phyloP scores from a whole-genome alignment of 495 filamentous ascomycete genomes.

The Penicillium parvum region DNA sequence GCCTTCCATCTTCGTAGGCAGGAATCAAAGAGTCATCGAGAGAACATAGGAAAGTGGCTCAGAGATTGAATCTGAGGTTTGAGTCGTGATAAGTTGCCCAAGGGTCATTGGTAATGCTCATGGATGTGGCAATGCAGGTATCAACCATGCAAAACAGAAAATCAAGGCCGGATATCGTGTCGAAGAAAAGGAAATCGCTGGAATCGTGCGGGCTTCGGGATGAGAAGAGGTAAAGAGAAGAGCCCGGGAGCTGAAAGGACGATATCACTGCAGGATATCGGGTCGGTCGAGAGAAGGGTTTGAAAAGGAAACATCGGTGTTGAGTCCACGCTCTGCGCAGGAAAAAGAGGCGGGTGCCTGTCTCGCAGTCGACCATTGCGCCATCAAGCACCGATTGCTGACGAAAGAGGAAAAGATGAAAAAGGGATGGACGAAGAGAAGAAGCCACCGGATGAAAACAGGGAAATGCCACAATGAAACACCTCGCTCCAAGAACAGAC shows the following conservation, averaged over 20 bases:
- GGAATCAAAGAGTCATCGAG: conserved; percentile 18
- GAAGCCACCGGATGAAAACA: conserved; percentile 1
- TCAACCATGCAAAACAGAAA: conserved; percentile 3
- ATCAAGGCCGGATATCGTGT: conserved; percentile 9
- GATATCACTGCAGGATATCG: conserved; percentile 23
- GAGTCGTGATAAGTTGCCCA: conserved; percentile 16
- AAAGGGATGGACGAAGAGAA: conserved; percentile 1
- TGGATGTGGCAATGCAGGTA: conserved; percentile 5
- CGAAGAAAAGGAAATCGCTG: conserved; percentile 16
- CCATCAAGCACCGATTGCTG: not conserved
- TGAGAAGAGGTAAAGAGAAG: conserved; percentile 1
- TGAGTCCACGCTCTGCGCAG: conserved; percentile 11
- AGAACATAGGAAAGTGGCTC: conserved; percentile 31
- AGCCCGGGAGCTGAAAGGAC: conserved; percentile 14
- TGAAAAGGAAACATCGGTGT: conserved; percentile 1
- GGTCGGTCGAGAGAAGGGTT: conserved; percentile 6
- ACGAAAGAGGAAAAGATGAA: conserved; percentile 2
- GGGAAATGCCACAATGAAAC: conserved; percentile 21
- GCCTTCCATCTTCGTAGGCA: conserved; percentile 28
- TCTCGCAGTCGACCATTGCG: conserved; percentile 9
- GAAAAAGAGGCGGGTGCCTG: not conserved
- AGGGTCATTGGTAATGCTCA: conserved; percentile 13
- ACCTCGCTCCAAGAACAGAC: conserved; percentile 25
- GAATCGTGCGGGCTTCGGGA: conserved; percentile 15
- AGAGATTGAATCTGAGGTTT: conserved; percentile 5